Evolutionary conservation across 257 asterid species (phyloP), one percentile per base, ranked within the genome.

Genomic region (Plantago major): DNA sequence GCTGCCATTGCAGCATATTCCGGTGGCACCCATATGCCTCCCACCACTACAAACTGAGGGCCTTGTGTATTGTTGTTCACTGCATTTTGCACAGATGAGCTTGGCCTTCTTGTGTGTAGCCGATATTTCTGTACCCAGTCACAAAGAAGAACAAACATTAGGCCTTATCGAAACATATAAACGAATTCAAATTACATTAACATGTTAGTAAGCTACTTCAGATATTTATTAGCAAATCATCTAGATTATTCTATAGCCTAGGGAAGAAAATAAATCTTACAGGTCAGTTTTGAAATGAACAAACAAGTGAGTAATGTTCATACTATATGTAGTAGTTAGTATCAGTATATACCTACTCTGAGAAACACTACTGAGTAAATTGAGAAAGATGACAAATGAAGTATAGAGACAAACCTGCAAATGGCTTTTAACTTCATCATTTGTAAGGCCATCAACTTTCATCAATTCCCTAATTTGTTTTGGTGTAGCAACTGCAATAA

Each of bases 21-120:
- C 60, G 81, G 84, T 8, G 83, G 86, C 65, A 84, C 80, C 95
- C 91, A 84, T 57, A 84, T 77, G 49, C 91, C 89, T 33, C 95
- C 81, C 26, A 84, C 95, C 71, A 86, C 95, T 57, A 86, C 85
- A 67, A 86, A 84, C 17, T 78, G 93, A 13, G 94, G 82, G 9
- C 75, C 19, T 46, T 73, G 84, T 46, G 73, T 49, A 50, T 65
- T 62, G 68, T 30, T 70, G 61, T 6, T 57, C 15, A 13, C 62
- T 58, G 58, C 79, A 78, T 65, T 75, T 72, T 78, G 84, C 10
- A 68, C 71, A 3, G 85, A 69, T 16, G 75, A 64, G 62, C 71
- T 79, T 3, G 90, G 87, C 28, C 95, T 80, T 63, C 88, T 79
- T 1, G 82, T 77, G 63, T 87, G 95, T 44, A 87, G 33, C 0